Conservation (phyloP, 371 early-diverging fungal species). For the Chytridium lagenaria region DNA sequence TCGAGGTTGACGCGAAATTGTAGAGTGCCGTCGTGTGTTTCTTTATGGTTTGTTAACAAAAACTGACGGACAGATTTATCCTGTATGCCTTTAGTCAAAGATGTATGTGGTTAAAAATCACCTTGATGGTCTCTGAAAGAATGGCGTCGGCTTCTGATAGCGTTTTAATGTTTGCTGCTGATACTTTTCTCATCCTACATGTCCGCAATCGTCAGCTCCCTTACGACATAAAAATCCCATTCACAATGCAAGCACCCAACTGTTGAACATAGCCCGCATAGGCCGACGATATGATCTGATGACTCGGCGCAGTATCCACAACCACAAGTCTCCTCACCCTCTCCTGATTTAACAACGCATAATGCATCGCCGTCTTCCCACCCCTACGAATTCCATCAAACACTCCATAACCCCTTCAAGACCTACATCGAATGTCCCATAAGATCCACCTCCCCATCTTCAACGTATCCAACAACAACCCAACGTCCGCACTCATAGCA, state of each 20-base stretch:
- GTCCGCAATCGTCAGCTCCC: too few relatives aligned
- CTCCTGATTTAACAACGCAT: slow-evolving; percentile 64
- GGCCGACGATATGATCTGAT: slow-evolving; percentile 23
- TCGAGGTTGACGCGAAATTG: slow-evolving; percentile 76
- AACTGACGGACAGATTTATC: slow-evolving; percentile 80
- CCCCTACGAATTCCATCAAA: slow-evolving; percentile 63
- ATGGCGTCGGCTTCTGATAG: slow-evolving; percentile 78
- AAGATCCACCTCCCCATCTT: slow-evolving; percentile 55
- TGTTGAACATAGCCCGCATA: slow-evolving; percentile 29
- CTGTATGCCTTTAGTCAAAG: too few relatives aligned
- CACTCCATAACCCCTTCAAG: neutral
- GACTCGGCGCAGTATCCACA: slow-evolving; percentile 85
- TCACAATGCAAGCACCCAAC: too few relatives aligned
- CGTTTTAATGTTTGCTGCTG: slow-evolving; percentile 57
- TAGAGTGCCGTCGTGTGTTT: slow-evolving; percentile 49
- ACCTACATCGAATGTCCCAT: slow-evolving; percentile 89
- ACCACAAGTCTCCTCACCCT: slow-evolving; percentile 74
- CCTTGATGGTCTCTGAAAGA: slow-evolving; percentile 51
- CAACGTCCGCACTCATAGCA: slow-evolving; percentile 81
- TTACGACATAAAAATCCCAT: too few relatives aligned
- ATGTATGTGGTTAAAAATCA: too few relatives aligned
- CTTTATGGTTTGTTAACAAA: slow-evolving; percentile 86
- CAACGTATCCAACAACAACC: slow-evolving; percentile 65
- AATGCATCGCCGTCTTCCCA: slow-evolving; percentile 87
- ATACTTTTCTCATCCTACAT: slow-evolving; percentile 81